Evolutionary conservation across 768 basidiomycete genomes (phyloP).

Genomic region (Suillus ampliporus): DNA sequence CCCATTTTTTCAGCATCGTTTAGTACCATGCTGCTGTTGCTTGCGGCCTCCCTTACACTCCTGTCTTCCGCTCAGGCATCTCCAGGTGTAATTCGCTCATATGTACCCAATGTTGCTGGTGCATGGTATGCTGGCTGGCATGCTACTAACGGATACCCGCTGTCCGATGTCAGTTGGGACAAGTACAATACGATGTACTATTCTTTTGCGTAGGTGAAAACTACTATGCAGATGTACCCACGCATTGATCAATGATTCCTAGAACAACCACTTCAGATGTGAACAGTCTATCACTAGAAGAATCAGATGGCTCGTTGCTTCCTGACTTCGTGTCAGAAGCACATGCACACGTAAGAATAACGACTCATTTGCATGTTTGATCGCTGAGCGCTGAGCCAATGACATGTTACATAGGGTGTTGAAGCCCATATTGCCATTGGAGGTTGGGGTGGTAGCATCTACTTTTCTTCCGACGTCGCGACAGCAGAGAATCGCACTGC

Average conservation of each 20-base stretch:
- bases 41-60: neutral
- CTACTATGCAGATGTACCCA: neutral
- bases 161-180: conserved; percentile 51
- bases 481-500: conserved; percentile 58
- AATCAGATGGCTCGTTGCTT: conserved; percentile 2
- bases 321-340: conserved; percentile 14
- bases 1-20: neutral
- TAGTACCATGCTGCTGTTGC: conserved; percentile 2
- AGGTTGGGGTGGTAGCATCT: conserved; percentile 69
- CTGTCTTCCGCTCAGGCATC: neutral
- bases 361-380: neutral
- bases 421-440: conserved; percentile 65
- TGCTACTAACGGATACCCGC: conserved; percentile 42
- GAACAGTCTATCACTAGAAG: conserved; percentile 7
- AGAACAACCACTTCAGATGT: conserved; percentile 15
- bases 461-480: conserved; percentile 63
- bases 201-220: conserved; percentile 57
- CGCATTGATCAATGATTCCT: neutral
- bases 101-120: conserved; percentile 1
- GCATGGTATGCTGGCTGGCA: conserved; percentile 13
- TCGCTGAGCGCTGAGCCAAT: neutral
- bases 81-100: too few species aligned
- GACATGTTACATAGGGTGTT: conserved; percentile 48
- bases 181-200: conserved; percentile 62
- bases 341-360: conserved; percentile 13